Base-by-base conservation (phyloP, 768 basidiomycete genomes). In the Boletellus ananas region DNA sequence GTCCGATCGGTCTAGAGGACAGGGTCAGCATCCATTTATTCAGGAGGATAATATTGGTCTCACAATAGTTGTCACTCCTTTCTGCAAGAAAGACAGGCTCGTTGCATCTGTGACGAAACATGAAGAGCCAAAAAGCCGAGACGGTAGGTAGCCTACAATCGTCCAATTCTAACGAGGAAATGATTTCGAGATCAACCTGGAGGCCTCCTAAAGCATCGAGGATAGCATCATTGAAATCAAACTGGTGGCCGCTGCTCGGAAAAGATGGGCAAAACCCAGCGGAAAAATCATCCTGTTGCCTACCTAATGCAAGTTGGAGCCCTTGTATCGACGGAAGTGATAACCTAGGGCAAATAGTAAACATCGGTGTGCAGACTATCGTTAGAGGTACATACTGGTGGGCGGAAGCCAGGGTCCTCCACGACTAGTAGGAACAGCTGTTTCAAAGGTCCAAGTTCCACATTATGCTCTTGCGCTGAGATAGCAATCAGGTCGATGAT, bases 291-390 rank as follows among this genome's bases (percentile, higher is more conserved):
- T 33, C 10, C 16, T 8, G 13, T 44, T 59, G 56, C 45, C 31
- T 59, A 80, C 77, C 83, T 87, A 46, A 79, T 73, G 59, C 85
- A 87, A 9, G 78, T 76, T 20, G 84, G 74, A 6, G 69, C 56
- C 33, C 71, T 68, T 1, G 74, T 73, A 55, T 82, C 80, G 4
- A 85, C 78, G 1, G 74, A 71, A 1, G 81, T 74, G 33, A 68
- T 79, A 41, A 84, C 73, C 83, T 84, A 39, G n/a, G 13, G 5
- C 20, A 14, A 34, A 12, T 10, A 27, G 9, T 50, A 36, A 42
- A 29, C 13, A 33, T 37, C 39, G 14, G 41, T 27, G 6, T 37
- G 35, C 39, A 25, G 9, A 37, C 23, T 31, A 14, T 40, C 35
- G 45, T 17, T 36, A 21, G n/a, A 31, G 34, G 11, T 40, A 43